Evolutionary conservation across 257 asterid genomes (phyloP), one percentile per base, ranked within the genome.

Genomic region (Asclepias syriaca): DNA sequence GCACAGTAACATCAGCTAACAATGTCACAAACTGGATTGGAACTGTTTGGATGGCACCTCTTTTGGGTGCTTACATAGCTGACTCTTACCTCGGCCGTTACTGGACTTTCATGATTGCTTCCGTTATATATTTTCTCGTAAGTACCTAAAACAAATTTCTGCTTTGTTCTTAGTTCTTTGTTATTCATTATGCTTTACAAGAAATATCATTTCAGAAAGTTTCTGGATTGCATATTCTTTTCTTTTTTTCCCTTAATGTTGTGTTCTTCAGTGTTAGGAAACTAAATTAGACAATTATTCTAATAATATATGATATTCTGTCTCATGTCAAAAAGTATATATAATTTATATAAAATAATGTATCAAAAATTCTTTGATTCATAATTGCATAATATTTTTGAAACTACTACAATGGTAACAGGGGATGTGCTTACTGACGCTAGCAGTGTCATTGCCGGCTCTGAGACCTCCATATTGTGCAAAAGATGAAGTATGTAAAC

Each of bases 1-100:
- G 96, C 65, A 90, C 92, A n/a, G 92, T 90, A 0, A 72, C 60
- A 79, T 85, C 96, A n/a, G 75, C 96, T 45, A 87, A 90, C 54
- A 88, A 86, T 72, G 96, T 90, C 46, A 90, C 96, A 14, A 88
- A 90, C 37, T 90, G 95, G 96, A 71, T 76, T 68, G 96, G 96
- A 34, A 86, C 91, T 14, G 95, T 86, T 13, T 90, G 96, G 96
- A 78, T 90, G 83, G 85, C 96, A 29, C 96, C 96, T 37, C 81
- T 90, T 59, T 7, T 90, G 8, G 96, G 96, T 13, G 96, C 96
- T 18, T 90, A 90, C 67, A 71, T 90, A 53, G 95, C 95, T 18
- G 96, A 90, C 75, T 58, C 91, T 54, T 79, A 77, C 67, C 96
- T 90, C 1, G 95, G 96, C 73, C 87, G 95, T 75, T 86, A 86